These are phyloP conservation scores for Musa balbisiana DNA, from an alignment of 202 grass and related monocot species.

Conservation along the genomic window DNA sequence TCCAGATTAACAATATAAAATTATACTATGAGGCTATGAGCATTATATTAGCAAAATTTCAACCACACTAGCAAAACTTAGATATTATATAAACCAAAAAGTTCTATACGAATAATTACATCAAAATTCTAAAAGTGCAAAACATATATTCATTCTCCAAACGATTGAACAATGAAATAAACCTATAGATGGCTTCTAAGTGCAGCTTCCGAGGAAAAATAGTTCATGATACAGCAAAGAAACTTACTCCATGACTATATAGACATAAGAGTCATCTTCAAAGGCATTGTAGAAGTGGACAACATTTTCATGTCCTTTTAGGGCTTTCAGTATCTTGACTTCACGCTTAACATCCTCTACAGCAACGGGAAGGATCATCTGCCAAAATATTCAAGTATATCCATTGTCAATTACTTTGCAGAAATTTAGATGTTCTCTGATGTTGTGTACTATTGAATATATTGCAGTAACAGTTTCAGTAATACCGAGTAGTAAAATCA, in stretches of 20 bases:
- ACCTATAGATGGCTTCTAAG: not conserved
- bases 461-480: not conserved
- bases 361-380: slow-evolving; percentile 17
- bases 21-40: no score
- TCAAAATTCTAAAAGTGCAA: not conserved
- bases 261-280: slow-evolving; percentile 23
- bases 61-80: no score
- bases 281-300: slow-evolving; percentile 19
- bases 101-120: no score
- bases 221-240: not conserved
- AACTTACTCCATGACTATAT: slow-evolving; percentile 27
- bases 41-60: no score
- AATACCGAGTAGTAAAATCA: not conserved
- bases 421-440: not conserved
- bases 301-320: slow-evolving; percentile 22
- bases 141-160: not conserved
- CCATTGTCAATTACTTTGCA: not conserved
- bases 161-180: not conserved
- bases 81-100: no score
- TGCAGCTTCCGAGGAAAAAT: not conserved
- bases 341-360: slow-evolving; percentile 26
- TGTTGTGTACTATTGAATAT: not conserved
- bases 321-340: slow-evolving; percentile 25
- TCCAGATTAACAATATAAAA: no score
- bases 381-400: not conserved